phyloP scores from a whole-genome alignment of 495 filamentous ascomycete genomes.

The Penicillium roqueforti region DNA sequence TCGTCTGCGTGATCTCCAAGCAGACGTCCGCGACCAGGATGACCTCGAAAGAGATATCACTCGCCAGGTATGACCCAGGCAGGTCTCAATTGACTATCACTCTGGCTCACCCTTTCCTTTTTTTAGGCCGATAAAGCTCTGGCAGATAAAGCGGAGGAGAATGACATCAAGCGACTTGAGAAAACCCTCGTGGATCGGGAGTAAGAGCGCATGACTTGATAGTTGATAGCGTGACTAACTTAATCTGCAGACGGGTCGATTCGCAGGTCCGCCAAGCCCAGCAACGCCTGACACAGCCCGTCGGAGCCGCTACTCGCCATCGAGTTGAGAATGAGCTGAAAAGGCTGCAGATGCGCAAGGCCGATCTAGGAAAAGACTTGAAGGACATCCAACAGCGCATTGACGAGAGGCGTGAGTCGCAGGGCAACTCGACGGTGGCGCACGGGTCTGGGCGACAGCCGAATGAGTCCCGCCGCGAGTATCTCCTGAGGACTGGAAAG shows the following conservation, averaged over 20 bases:
- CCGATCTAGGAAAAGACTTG: slow-evolving; percentile 61
- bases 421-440: slow-evolving; percentile 38
- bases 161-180: slow-evolving; percentile 80
- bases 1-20: slow-evolving; percentile 62
- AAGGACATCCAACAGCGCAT: slow-evolving; percentile 75
- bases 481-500: slow-evolving; percentile 90
- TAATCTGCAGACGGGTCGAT: slow-evolving; percentile 38
- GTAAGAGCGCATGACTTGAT: slow-evolving; percentile 22
- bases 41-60: slow-evolving; percentile 75
- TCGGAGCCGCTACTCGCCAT: slow-evolving; percentile 43
- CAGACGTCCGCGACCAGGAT: slow-evolving; percentile 76
- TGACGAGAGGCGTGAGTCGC: slow-evolving; percentile 57
- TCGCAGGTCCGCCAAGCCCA: slow-evolving; percentile 47
- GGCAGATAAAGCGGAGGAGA: slow-evolving; percentile 78
- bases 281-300: slow-evolving; percentile 46
- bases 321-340: slow-evolving; percentile 59
- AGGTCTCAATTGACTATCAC: background rate
- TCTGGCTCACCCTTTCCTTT: slow-evolving; percentile 6
- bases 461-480: slow-evolving; percentile 80
- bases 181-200: slow-evolving; percentile 63
- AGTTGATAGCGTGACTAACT: slow-evolving; percentile 9
- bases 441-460: slow-evolving; percentile 56
- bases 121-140: slow-evolving; percentile 70
- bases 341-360: slow-evolving; percentile 57
- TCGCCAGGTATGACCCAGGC: slow-evolving; percentile 36